Percentiles rank a stretch among this genome's conserved stretches.
Conservation (phyloP, 768 basidiomycete species). For the Termitomyces sp. region DNA sequence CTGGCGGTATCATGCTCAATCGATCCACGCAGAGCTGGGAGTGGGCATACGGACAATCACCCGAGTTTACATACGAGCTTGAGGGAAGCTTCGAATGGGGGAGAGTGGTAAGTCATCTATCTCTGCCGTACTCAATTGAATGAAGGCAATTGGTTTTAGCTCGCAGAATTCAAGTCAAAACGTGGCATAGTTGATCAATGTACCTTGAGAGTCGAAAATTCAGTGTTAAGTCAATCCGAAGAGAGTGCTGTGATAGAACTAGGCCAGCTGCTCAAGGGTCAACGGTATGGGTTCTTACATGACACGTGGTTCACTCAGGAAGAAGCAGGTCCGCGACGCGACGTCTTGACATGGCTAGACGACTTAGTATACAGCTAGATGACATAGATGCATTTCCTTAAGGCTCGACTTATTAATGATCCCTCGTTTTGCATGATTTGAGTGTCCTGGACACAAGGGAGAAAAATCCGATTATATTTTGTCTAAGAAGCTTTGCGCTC, state of each 20-base stretch:
- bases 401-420: background rate
- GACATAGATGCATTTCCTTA: background rate
- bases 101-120: conserved; percentile 31
- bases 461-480: conserved; percentile 18
- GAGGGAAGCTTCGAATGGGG: conserved; percentile 47
- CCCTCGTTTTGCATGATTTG: background rate
- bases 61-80: conserved; percentile 76
- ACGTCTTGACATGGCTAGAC: conserved; percentile 18
- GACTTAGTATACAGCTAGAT: conserved; percentile 7
- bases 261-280: conserved; percentile 19
- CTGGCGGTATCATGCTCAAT: background rate
- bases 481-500: conserved; percentile 38
- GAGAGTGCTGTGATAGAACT: conserved; percentile 3
- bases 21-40: conserved; percentile 72
- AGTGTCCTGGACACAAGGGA: background rate
- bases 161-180: conserved; percentile 49
- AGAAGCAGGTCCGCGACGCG: conserved; percentile 8
- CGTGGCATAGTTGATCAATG: conserved; percentile 62
- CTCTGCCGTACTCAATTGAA: background rate
- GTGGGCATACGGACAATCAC: conserved; percentile 91
- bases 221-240: conserved; percentile 8
- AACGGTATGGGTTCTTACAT: conserved; percentile 30
- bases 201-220: conserved; percentile 22
- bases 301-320: background rate
- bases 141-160: conserved; percentile 23